These are phyloP conservation scores for Madurella fahalii DNA, from an alignment of 2,329 filamentous ascomycete species.

Conservation along the genomic window DNA sequence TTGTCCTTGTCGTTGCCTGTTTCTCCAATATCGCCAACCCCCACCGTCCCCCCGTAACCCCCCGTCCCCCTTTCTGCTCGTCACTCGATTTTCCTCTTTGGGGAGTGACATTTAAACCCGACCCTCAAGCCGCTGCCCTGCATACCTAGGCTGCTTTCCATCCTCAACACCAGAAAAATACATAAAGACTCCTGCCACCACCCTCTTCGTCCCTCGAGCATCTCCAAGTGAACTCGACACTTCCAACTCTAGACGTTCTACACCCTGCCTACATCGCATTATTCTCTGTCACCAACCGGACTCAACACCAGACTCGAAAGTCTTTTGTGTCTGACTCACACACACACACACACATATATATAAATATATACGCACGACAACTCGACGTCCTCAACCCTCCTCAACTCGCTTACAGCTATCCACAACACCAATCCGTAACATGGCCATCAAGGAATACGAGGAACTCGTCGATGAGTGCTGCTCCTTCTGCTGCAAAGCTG, in stretches of 20 bases:
- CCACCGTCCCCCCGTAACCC: neutral
- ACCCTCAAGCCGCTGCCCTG: neutral
- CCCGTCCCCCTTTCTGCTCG: constrained; percentile 7
- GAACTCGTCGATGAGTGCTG: constrained; percentile 49
- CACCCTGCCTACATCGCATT: too few relatives aligned
- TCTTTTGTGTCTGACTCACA: neutral
- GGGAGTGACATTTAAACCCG: constrained; percentile 6
- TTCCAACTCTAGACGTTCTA: neutral
- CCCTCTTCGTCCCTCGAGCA: neutral
- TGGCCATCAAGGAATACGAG: constrained; percentile 41
- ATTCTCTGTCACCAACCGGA: neutral
- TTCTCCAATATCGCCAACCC: neutral
- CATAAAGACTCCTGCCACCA: constrained; percentile 7
- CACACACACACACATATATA: too few relatives aligned
- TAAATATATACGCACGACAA: neutral
- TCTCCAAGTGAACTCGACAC: neutral
- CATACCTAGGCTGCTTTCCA: constrained; percentile 1
- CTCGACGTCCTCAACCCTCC: neutral
- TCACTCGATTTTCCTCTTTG: constrained; percentile 14
- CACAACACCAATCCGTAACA: constrained; percentile 25
- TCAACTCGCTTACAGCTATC: neutral
- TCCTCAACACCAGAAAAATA: constrained; percentile 8
- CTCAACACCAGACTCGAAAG: neutral
- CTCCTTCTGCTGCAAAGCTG: constrained; percentile 48
- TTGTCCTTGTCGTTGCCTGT: neutral